Evolutionary conservation across 2,329 filamentous ascomycete species (phyloP), one percentile per base, ranked within the genome.

Genomic region (Epichloe glyceriae): DNA sequence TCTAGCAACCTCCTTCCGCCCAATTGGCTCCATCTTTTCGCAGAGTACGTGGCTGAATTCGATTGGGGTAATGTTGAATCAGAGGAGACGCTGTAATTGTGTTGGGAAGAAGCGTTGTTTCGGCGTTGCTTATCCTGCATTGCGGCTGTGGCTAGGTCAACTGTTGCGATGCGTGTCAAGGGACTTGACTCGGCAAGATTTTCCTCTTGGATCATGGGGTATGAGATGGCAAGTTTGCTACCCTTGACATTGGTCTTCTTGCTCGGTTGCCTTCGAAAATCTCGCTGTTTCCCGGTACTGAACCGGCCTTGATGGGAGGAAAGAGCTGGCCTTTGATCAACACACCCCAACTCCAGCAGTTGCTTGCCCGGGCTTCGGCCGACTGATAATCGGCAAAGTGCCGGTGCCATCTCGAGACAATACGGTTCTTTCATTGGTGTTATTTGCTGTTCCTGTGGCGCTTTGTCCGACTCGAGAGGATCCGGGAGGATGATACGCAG

Each of bases 141-240:
- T 1, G 68, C 71, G 2, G 76, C 76, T 1, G 72, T 72, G 10
- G 68, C 66, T 35, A 80, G 64, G 49, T 75, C 75, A 33, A 78
- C 64, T 0, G 74, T 78, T 5, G 69, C 59, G 17, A 75, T 73
- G 55, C 68, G 73, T 47, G 64, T 64, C 39, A 73, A 57, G 0
- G 74, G 68, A 49, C 69, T 73, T 19, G 62, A 56, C 22, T 64
- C 65, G 20, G 59, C 22, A 7, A 49, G 20, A 10, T 10, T 61
- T 46, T 56, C 54, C 17, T 67, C 60, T 35, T 49, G 52, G 12
- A 76, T 56, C 37, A 79, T 68, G 0, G 77, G 76, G 12, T 68
- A 65, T 11, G 76, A 79, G 35, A 80, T 80, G 4, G 60, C 58
- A 17, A 74, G 55, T 51, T 70, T 76, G 7, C 66, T 67, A 5